phyloP scores from a whole-genome alignment of 208 protist species.

The Leishmania arabica region DNA sequence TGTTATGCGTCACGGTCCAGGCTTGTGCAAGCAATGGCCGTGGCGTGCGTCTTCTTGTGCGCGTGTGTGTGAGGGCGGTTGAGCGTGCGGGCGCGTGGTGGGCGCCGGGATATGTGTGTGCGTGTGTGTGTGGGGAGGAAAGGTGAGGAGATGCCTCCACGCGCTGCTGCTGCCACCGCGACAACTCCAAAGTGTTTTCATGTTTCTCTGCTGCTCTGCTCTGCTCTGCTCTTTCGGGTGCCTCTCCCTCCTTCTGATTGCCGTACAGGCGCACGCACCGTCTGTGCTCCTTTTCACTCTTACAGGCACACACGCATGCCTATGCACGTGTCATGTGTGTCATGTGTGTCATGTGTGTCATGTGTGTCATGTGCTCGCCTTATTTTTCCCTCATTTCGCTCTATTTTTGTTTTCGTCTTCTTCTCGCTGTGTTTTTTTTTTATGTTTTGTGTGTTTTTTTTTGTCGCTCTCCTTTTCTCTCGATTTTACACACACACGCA shows the following conservation, averaged over 20 bases:
- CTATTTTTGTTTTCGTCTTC: neutral
- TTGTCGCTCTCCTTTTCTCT: neutral
- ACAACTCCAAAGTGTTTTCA: neutral
- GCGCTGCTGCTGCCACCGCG: conserved; percentile 4
- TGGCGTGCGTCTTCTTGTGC: neutral
- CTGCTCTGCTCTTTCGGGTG: neutral
- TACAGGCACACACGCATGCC: neutral
- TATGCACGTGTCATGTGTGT: neutral
- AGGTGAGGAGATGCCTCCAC: neutral
- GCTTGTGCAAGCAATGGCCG: neutral
- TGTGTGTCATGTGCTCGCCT: neutral
- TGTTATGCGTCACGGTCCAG: neutral
- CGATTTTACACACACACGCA: too few species aligned
- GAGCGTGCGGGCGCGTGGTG: neutral
- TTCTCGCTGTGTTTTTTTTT: neutral
- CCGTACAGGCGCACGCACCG: neutral
- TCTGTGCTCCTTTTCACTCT: neutral
- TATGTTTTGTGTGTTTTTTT: neutral
- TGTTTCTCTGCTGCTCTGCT: neutral
- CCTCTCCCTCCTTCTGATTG: neutral
- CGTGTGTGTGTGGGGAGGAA: neutral
- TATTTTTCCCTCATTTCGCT: neutral
- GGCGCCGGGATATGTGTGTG: neutral
- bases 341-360: neutral
- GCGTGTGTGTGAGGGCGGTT: conserved; percentile 1